Percentiles rank a stretch among this genome's conserved stretches.
These are phyloP conservation scores for Diplotaxis tenuifolia DNA, from an alignment of 345 rosid genomes.

Conservation along the genomic window DNA sequence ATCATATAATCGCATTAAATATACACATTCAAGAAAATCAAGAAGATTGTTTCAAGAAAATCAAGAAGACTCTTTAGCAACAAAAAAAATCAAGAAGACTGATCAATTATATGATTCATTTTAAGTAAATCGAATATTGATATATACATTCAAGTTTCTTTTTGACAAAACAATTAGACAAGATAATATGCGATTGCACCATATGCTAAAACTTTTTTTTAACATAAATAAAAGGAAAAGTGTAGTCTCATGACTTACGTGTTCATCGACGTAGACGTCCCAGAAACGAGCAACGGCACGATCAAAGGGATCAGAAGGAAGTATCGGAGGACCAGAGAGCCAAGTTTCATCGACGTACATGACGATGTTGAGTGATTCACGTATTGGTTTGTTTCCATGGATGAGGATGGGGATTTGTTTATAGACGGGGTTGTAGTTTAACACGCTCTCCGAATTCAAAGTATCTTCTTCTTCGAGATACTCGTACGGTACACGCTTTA, in stretches of 20 bases:
- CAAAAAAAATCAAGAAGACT: background rate
- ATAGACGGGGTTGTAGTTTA: slow-evolving; percentile 38
- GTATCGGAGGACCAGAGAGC: slow-evolving; percentile 37
- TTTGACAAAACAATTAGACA: background rate
- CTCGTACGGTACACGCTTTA: slow-evolving; percentile 34
- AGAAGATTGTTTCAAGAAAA: background rate
- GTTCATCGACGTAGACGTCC: slow-evolving; percentile 40
- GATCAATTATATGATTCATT: background rate
- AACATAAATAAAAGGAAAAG: background rate
- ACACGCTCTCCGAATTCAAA: slow-evolving; percentile 30
- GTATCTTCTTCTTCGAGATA: slow-evolving; percentile 39
- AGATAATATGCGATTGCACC: background rate
- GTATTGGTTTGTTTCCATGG: slow-evolving; percentile 40
- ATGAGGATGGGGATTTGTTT: slow-evolving; percentile 42
- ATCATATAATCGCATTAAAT: too few relatives aligned
- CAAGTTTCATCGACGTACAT: slow-evolving; percentile 38
- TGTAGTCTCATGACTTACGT: slow-evolving; percentile 36
- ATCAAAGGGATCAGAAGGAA: slow-evolving; percentile 36
- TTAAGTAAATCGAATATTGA: background rate
- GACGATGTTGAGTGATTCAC: slow-evolving; percentile 39
- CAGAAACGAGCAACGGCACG: slow-evolving; percentile 41
- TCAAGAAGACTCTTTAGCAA: background rate
- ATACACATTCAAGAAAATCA: too few relatives aligned
- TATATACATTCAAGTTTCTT: background rate
- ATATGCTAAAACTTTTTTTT: background rate